These are phyloP conservation scores for Solanum pinnatisectum DNA, from an alignment of 257 asterid species.

Conservation along the genomic window DNA sequence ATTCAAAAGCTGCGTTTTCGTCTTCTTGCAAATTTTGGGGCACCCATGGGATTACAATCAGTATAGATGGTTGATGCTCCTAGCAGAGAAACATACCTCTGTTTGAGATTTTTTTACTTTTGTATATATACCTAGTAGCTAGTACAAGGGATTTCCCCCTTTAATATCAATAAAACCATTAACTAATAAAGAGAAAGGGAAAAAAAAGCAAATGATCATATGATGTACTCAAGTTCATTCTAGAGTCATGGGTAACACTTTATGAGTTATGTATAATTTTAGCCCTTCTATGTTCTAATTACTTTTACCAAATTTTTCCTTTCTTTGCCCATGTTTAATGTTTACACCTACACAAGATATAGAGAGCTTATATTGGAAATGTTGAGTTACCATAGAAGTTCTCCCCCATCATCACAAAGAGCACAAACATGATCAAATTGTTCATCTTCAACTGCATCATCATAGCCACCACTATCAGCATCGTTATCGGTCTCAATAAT, in stretches of 20 bases:
- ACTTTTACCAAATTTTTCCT: not conserved
- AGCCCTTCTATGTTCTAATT: not conserved
- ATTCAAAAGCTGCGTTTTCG: not conserved
- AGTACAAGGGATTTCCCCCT: not conserved
- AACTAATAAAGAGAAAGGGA: not conserved
- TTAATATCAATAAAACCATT: not conserved
- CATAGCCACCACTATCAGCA: constrained; percentile 15
- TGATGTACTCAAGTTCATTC: not conserved
- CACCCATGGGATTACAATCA: not conserved
- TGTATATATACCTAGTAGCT: not conserved
- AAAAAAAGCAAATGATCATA: not conserved
- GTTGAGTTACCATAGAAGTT: constrained; percentile 40
- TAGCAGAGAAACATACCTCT: not conserved
- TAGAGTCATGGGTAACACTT: not conserved
- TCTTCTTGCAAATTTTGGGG: not conserved
- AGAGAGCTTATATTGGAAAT: not conserved
- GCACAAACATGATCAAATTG: constrained; percentile 50
- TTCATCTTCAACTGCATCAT: constrained; percentile 20
- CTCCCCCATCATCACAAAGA: constrained; percentile 69
- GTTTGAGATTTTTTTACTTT: not conserved
- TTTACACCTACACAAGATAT: not conserved
- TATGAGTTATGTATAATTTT: not conserved
- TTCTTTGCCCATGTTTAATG: not conserved
- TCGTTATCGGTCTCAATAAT: constrained; percentile 11
- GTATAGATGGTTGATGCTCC: not conserved